Evolutionary conservation across 176 grass and related monocot species (phyloP), one percentile per base, ranked within the genome.

Genomic region (Bolboschoenus planiculmis): DNA sequence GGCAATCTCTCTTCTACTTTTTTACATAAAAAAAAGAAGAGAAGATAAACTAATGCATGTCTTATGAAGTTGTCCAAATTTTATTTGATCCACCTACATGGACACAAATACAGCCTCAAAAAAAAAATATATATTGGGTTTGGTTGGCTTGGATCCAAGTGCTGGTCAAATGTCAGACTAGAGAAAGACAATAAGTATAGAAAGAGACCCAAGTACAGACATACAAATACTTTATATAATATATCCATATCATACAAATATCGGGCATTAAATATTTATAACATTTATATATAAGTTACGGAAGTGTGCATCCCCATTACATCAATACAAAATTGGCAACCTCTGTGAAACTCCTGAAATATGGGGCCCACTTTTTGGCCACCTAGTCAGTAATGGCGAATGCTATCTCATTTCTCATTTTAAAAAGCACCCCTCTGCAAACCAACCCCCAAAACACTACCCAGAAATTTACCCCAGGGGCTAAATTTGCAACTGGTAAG

Each of bases 241-340:
- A 72, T 60, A 81, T 66, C 1, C 1, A 79, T 75, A 80, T 67
- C 10, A 73, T 56, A 53, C 18, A 76, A 76, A 76, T 76, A 76
- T 76, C 6, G 43, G 43, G 26, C 27, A 87, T 56, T 84, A 77
- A 74, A 74, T 73, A 84, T 84, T 57, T 78, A 78, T 85, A 82
- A 80, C 27, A 63, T 77, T 76, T 85, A 86, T 90, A 87, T 90
- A 88, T 97, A 76, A 56, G 75, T 54, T 88, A 83, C 77, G 87
- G 87, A 83, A 89, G 83, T 71, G 87, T 67, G 88, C 86, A 86
- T 83, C 85, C 79, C 84, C 91, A 90, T 87, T 98, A 87, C 90
- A 90, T 84, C 85, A 71, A 84, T 90, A 91, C 95, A 98, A 98
- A 98, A 95, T 91, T 95, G 90, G 90, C 85, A 90, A 89, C 82